phyloP scores from a whole-genome alignment of 805 yeast genomes.

The Wickerhamiella slavikovae region DNA sequence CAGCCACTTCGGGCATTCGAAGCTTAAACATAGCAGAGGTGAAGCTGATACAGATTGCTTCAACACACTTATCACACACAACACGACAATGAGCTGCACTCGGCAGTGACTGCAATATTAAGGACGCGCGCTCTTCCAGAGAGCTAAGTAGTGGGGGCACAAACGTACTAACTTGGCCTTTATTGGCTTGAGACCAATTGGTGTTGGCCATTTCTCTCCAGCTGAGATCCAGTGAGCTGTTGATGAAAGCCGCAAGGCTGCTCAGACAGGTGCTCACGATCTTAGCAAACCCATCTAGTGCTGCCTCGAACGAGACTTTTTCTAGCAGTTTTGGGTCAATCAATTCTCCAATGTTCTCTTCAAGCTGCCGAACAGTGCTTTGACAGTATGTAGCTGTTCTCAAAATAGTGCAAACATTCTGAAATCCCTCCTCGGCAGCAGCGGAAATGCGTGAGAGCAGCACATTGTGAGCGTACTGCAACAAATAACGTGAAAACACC shows the following conservation, averaged over 20 bases:
- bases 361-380: conserved; percentile 56
- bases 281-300: conserved; percentile 35
- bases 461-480: conserved; percentile 33
- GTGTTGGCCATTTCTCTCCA: conserved; percentile 72
- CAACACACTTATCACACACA: conserved; percentile 58
- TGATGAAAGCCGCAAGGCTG: conserved; percentile 34
- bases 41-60: conserved; percentile 34
- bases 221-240: conserved; percentile 37
- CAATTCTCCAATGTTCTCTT: conserved; percentile 28
- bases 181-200: conserved; percentile 47
- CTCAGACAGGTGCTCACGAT: conserved; percentile 38
- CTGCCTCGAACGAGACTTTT: conserved; percentile 29
- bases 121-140: conserved; percentile 26
- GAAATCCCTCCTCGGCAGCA: conserved; percentile 1
- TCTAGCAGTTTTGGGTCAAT: conserved; percentile 24
- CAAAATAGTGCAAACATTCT: conserved; percentile 28
- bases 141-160: conserved; percentile 34
- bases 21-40: conserved; percentile 32
- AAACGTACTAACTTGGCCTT: conserved; percentile 55
- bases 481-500: conserved; percentile 46
- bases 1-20: conserved; percentile 39
- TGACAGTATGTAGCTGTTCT: conserved; percentile 85
- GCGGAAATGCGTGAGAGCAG: conserved; percentile 30
- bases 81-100: conserved; percentile 54
- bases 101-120: conserved; percentile 22